Evolutionary conservation across 2,329 filamentous ascomycete genomes (phyloP).

Genomic region (Lecanicillium sp.): DNA sequence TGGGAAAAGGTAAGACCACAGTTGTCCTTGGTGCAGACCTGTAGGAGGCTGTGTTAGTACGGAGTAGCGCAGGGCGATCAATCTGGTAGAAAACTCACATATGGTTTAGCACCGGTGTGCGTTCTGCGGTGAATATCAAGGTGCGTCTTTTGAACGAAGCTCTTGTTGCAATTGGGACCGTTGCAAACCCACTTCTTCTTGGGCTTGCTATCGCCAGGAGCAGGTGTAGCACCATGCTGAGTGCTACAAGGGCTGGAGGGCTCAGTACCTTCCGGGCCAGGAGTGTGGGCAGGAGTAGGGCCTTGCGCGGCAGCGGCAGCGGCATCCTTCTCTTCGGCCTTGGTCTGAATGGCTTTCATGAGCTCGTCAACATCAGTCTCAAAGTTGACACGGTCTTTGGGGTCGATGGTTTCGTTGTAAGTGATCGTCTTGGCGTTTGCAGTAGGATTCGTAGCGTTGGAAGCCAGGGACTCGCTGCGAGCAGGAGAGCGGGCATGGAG

Average conservation of each 20-base stretch:
- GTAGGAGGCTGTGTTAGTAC: too few species aligned
- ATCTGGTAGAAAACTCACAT: conserved; percentile 49
- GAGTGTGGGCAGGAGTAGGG: conserved; percentile 6
- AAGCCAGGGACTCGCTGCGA: conserved; percentile 24
- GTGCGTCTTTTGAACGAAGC: conserved; percentile 87
- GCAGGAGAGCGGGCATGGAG: conserved; percentile 24
- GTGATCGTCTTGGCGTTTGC: conserved; percentile 32
- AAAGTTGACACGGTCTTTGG: conserved; percentile 52
- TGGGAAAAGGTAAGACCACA: conserved; percentile 83
- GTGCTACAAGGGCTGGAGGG: conserved; percentile 19
- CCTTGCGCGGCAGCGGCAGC: conserved; percentile 12
- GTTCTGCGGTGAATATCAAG: conserved; percentile 81
- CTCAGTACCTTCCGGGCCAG: conserved; percentile 10
- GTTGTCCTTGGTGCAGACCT: conserved; percentile 61
- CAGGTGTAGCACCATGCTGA: conserved; percentile 13
- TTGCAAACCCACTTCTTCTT: conserved; percentile 66
- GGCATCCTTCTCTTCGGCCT: conserved; percentile 32
- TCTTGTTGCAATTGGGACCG: conserved; percentile 67
- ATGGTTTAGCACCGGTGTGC: conserved; percentile 87
- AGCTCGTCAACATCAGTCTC: conserved; percentile 79
- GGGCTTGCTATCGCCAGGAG: conserved; percentile 19
- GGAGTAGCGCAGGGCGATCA: too few species aligned
- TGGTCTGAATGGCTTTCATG: conserved; percentile 81
- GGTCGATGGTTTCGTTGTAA: conserved; percentile 37
- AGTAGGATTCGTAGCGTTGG: conserved; percentile 18